Evolutionary conservation across 2,329 filamentous ascomycete genomes (phyloP).

Genomic region (Paracamarosporium sp.): DNA sequence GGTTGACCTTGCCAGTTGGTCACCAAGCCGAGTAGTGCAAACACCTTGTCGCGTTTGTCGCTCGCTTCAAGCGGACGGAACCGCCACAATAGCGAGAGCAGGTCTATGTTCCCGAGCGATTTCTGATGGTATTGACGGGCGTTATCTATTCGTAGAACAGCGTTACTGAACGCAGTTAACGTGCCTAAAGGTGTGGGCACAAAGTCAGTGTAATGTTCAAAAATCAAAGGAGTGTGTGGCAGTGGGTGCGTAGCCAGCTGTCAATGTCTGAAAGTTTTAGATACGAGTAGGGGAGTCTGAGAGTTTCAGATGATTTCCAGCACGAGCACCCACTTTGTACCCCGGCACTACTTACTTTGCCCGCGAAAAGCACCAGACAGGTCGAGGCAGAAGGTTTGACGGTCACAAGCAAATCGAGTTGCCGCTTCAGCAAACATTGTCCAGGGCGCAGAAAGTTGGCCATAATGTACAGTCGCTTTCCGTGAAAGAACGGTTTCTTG

Average conservation of each 20-base stretch:
- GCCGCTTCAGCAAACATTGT: slow-evolving; percentile 27
- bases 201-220: too few relatives aligned
- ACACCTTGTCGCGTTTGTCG: slow-evolving; percentile 28
- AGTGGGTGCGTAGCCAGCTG: too few relatives aligned
- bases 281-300: too few relatives aligned
- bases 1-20: slow-evolving; percentile 21
- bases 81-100: slow-evolving; percentile 23
- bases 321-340: too few relatives aligned
- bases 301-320: too few relatives aligned
- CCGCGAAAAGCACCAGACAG: slow-evolving; percentile 16
- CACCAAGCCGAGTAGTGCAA: slow-evolving; percentile 23
- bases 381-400: slow-evolving; percentile 16
- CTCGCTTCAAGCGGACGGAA: slow-evolving; percentile 25
- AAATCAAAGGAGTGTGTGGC: too few relatives aligned
- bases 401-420: slow-evolving; percentile 16
- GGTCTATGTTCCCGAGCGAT: slow-evolving; percentile 1
- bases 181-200: too few relatives aligned
- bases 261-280: too few relatives aligned
- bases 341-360: too few relatives aligned
- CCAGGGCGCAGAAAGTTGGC: slow-evolving; percentile 27
- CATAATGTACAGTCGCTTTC: slow-evolving; percentile 24
- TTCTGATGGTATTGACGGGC: slow-evolving; percentile 14
- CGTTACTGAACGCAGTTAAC: slow-evolving; percentile 20
- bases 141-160: slow-evolving; percentile 22
- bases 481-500: slow-evolving; percentile 29